Evolutionary conservation across 345 rosid species (phyloP).

Genomic region (Eucalyptus lansdowneana): DNA sequence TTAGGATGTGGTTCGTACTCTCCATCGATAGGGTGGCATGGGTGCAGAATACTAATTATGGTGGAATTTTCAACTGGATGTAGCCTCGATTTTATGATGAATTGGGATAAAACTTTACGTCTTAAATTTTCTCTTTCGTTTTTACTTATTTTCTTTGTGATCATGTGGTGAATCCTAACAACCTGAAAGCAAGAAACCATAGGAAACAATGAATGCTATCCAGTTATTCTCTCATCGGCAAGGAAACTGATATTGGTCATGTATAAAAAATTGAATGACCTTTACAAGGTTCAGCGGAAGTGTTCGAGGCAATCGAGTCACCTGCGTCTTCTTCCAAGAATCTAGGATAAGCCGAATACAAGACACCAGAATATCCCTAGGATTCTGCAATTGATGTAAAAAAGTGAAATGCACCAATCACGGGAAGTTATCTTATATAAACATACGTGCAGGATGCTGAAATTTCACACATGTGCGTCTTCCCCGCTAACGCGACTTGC

Average conservation of each 20-base stretch:
- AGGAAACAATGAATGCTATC: not conserved
- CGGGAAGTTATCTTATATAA: not conserved
- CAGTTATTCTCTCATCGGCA: not conserved
- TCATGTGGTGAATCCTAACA: no score
- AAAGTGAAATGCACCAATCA: not conserved
- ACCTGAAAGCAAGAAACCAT: not conserved
- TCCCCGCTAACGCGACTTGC: not conserved
- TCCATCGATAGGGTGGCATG: no score
- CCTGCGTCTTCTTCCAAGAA: not conserved
- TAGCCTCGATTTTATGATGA: no score
- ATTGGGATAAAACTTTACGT: no score
- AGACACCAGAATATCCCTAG: not conserved
- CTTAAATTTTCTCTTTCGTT: no score
- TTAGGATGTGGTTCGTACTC: accelerated
- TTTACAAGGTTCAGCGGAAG: no score
- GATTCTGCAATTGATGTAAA: not conserved
- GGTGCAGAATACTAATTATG: no score
- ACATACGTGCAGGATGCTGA: not conserved
- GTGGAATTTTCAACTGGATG: no score
- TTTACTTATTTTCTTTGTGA: no score
- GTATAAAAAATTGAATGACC: not conserved
- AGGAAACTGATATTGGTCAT: not conserved
- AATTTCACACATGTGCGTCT: not conserved
- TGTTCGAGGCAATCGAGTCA: not conserved
- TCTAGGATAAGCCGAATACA: not conserved